phyloP scores from a whole-genome alignment of 768 basidiomycete genomes.

The Hortiboletus flavorubellus region DNA sequence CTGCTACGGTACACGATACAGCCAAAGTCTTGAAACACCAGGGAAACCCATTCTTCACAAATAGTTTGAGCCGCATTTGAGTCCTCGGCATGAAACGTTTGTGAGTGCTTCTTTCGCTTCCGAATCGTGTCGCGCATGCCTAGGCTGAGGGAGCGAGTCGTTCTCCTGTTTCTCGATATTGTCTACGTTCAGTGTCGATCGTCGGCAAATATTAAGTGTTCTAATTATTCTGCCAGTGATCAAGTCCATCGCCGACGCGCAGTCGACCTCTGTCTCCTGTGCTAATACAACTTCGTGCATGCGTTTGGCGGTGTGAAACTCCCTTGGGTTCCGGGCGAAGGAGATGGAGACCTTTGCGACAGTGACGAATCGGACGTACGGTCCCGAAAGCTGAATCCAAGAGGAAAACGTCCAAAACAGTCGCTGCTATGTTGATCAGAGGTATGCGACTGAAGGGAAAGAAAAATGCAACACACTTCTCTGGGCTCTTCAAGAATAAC shows the following conservation, averaged over 20 bases:
- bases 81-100: slow-evolving; percentile 74
- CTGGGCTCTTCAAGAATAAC: slow-evolving; percentile 85
- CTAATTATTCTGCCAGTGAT: slow-evolving; percentile 47
- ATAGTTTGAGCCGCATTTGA: slow-evolving; percentile 8
- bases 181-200: slow-evolving; percentile 12
- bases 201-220: slow-evolving; percentile 37
- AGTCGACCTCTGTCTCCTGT: slow-evolving; percentile 32
- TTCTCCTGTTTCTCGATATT: slow-evolving; percentile 6
- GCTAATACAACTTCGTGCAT: slow-evolving; percentile 18
- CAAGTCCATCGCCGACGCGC: slow-evolving; percentile 44
- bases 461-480: slow-evolving; percentile 49
- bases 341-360: slow-evolving; percentile 79
- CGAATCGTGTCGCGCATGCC: slow-evolving; percentile 20
- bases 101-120: slow-evolving; percentile 45
- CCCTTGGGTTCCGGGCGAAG: slow-evolving; percentile 40
- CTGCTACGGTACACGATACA: too few relatives aligned
- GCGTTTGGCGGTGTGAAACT: slow-evolving; percentile 18
- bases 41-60: slow-evolving; percentile 16
- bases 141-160: not conserved
- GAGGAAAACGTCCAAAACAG: slow-evolving; percentile 92
- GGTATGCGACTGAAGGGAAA: not conserved
- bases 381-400: slow-evolving; percentile 87
- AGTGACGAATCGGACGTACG: slow-evolving; percentile 85
- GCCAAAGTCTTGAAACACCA: too few relatives aligned
- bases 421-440: slow-evolving; percentile 42